Percentiles rank a stretch among this genome's conserved stretches.
These are phyloP conservation scores for Claviceps digitariae DNA, from an alignment of 2,329 filamentous ascomycete species.

Conservation along the genomic window DNA sequence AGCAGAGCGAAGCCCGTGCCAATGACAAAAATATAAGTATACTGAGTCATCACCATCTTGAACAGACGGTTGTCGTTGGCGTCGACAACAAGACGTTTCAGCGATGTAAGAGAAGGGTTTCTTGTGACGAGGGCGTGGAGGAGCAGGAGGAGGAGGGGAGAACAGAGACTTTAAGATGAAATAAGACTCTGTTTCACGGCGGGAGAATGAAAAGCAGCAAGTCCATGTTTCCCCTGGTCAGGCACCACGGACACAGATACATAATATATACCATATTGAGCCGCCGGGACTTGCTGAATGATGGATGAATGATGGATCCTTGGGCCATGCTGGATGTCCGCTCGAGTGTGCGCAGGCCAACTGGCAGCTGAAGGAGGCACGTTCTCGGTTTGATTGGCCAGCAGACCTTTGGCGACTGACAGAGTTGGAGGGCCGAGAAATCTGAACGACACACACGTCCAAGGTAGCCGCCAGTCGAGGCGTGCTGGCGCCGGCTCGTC, in stretches of 20 bases:
- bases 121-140: not conserved
- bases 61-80: not conserved
- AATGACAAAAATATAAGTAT: conserved; percentile 61
- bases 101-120: not conserved
- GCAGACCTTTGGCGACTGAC: not conserved
- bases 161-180: not conserved
- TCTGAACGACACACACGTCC: no score
- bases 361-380: not conserved
- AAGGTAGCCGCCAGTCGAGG: not conserved
- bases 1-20: conserved; percentile 65
- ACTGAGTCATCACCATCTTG: conserved; percentile 46
- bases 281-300: not conserved
- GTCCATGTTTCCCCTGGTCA: not conserved
- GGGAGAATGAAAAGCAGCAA: not conserved
- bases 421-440: not conserved
- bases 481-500: not conserved
- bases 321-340: not conserved
- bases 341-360: not conserved
- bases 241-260: not conserved
- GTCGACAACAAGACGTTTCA: conserved; percentile 2
- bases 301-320: not conserved
- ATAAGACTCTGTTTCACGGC: not conserved
- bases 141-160: not conserved
- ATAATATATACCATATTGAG: not conserved
- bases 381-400: conserved; percentile 2